Base-by-base conservation (phyloP, 2,329 filamentous ascomycete genomes). In the Fusarium denticulatum region DNA sequence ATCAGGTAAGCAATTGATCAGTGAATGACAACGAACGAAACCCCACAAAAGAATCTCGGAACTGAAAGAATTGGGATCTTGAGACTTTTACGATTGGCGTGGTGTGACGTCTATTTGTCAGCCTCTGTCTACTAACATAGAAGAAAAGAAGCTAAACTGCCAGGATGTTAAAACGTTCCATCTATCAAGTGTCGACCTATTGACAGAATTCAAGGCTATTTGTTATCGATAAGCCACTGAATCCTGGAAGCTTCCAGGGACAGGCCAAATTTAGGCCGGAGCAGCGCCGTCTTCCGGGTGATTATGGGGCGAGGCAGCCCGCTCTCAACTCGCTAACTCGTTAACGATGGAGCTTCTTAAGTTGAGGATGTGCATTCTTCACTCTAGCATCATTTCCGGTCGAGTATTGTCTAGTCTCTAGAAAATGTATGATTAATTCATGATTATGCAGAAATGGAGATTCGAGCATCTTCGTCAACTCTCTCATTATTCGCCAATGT, bases 41-140 rank as follows among this genome's bases (percentile, higher is more conserved):
- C 43, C 14, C 28, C 30, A 37, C 34, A 59, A n/a, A 60, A 42
- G 45, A 69, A 69, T 58, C 20, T 52, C 56, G 49, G 26, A 39
- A 60, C 36, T 36, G 46, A 8, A 20, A 57, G 50, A 36, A 15
- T 36, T 37, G 39, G 64, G 42, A 45, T 40, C 34, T 64, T 61
- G 50, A 46, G 47, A 28, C 43, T 53, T 57, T 59, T 69, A 46
- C 46, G n/a, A 59, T 52, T 59, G 47, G 67, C 30, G 72, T 76
- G 70, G 71, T 69, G 66, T 72, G 72, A 76, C 18, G n/a, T 18
- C 34, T 74, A 76, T 76, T 76, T 76, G 75, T 76, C 75, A 76
- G 70, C 74, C 26, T 50, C 56, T 50, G 58, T 62, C 52, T 42
- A n/a, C 28, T 12, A 30, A 47, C 20, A 49, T 16, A 59, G 64